A percentile compares a stretch with the other conserved stretches of the same genome.
These are phyloP conservation scores for Mycena kentingensis DNA, from an alignment of 768 basidiomycete species.

Conservation along the genomic window DNA sequence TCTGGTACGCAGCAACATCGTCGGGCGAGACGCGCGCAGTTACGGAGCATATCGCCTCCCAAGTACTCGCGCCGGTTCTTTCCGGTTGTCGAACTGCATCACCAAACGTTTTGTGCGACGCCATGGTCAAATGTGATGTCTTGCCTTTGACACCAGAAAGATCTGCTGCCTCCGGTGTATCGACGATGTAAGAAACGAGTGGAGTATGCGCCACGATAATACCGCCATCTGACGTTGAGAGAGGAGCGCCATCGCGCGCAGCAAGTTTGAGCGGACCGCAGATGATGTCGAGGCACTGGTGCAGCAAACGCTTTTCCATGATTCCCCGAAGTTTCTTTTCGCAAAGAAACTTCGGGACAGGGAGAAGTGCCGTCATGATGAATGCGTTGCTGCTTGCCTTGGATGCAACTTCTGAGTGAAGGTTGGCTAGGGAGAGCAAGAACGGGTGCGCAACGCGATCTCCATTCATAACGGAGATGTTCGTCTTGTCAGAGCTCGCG, in stretches of 20 bases:
- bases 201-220: conserved; percentile 29
- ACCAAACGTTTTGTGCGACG: conserved; percentile 32
- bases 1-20: conserved; percentile 28
- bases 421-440: conserved; percentile 35
- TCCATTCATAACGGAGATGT: conserved; percentile 33
- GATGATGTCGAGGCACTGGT: conserved; percentile 33
- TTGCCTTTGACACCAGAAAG: conserved; percentile 32
- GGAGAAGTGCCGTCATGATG: conserved; percentile 31
- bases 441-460: conserved; percentile 34
- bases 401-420: conserved; percentile 30
- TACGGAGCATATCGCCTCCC: conserved; percentile 19
- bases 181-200: conserved; percentile 32
- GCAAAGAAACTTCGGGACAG: conserved; percentile 33
- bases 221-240: conserved; percentile 32
- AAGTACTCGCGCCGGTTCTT: conserved; percentile 25
- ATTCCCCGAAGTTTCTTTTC: conserved; percentile 28
- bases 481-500: conserved; percentile 36
- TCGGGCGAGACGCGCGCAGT: conserved; percentile 21
- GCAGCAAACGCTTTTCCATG: conserved; percentile 30
- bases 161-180: conserved; percentile 34
- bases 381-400: conserved; percentile 36
- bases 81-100: conserved; percentile 31
- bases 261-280: conserved; percentile 32
- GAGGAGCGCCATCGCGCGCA: conserved; percentile 27
- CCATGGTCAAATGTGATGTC: conserved; percentile 35